Evolutionary conservation across 1,139 yeast genomes (phyloP).

Genomic region (Debaryomyces coudertii): DNA sequence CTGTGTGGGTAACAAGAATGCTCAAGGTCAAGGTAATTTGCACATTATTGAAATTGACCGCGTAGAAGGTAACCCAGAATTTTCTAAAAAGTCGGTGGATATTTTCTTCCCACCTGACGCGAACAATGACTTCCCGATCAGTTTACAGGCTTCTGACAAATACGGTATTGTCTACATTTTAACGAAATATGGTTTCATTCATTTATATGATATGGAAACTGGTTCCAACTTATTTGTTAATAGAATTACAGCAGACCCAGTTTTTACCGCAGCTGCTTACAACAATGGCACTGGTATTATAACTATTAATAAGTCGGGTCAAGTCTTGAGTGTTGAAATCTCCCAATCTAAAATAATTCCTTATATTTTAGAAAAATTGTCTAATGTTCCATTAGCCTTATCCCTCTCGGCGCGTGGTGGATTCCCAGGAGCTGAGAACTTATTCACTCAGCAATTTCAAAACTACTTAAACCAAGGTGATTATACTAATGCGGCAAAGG

Average conservation of each 20-base stretch:
- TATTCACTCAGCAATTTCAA: conserved; percentile 91
- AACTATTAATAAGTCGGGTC: conserved; percentile 94
- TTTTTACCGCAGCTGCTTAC: conserved; percentile 84
- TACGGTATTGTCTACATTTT: conserved; percentile 87
- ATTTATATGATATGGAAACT: conserved; percentile 89
- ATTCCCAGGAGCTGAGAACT: conserved; percentile 93
- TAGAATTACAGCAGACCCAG: conserved; percentile 95
- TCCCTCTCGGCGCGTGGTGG: conserved; percentile 94
- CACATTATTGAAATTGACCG: conserved; percentile 97
- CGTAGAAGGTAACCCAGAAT: conserved; percentile 81
- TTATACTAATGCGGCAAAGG: conserved; percentile 90
- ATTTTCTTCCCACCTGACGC: conserved; percentile 98
- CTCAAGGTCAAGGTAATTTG: conserved; percentile 82
- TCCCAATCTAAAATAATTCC: conserved; percentile 86
- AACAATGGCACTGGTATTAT: conserved; percentile 80
- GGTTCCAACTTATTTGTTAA: conserved; percentile 94
- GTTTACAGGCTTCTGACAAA: conserved; percentile 82
- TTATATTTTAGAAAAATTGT: conserved; percentile 82
- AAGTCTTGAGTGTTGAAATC: conserved; percentile 90
- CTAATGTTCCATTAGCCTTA: conserved; percentile 85
- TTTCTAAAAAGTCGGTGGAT: conserved; percentile 87
- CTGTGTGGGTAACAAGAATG: conserved; percentile 86
- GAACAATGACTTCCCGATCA: conserved; percentile 93
- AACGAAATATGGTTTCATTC: conserved; percentile 96
- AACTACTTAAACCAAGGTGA: conserved; percentile 82